phyloP scores from a whole-genome alignment of 192 early-diverging fungal species.

The Radiomyces spectabilis region DNA sequence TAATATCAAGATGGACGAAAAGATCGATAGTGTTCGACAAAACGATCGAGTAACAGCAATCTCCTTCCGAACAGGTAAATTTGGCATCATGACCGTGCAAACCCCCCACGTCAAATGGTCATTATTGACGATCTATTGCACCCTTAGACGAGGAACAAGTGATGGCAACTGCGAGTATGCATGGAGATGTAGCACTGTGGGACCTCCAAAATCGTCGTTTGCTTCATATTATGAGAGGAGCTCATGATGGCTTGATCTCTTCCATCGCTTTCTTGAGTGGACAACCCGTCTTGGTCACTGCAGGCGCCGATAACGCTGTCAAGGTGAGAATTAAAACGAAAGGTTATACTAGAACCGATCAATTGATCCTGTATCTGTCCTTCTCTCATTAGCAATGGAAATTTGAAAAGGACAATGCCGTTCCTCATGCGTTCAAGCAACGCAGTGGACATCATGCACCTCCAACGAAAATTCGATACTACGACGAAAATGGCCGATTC shows the following conservation, averaged over 20 bases:
- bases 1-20: conserved; percentile 77
- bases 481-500: conserved; percentile 59
- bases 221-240: conserved; percentile 74
- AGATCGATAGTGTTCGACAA: conserved; percentile 73
- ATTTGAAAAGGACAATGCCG: conserved; percentile 79
- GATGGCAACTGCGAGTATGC: conserved; percentile 86
- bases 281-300: conserved; percentile 82
- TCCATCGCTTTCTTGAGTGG: conserved; percentile 74
- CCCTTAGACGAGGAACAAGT: conserved; percentile 64
- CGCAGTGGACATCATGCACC: conserved; percentile 84
- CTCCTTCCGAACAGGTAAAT: conserved; percentile 78
- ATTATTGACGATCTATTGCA: not conserved
- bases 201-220: conserved; percentile 75
- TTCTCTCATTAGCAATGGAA: conserved; percentile 71
- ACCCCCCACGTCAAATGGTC: too few relatives aligned
- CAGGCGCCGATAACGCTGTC: conserved; percentile 85
- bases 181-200: conserved; percentile 90
- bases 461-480: conserved; percentile 73
- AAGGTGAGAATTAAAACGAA: conserved; percentile 42
- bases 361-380: not conserved
- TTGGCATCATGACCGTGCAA: too few relatives aligned
- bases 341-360: not conserved
- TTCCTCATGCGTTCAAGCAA: conserved; percentile 74
- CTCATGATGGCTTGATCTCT: conserved; percentile 74
- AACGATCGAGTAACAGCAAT: conserved; percentile 86